Evolutionary conservation across 805 yeast genomes (phyloP).

Genomic region (Candida chauliodis): DNA sequence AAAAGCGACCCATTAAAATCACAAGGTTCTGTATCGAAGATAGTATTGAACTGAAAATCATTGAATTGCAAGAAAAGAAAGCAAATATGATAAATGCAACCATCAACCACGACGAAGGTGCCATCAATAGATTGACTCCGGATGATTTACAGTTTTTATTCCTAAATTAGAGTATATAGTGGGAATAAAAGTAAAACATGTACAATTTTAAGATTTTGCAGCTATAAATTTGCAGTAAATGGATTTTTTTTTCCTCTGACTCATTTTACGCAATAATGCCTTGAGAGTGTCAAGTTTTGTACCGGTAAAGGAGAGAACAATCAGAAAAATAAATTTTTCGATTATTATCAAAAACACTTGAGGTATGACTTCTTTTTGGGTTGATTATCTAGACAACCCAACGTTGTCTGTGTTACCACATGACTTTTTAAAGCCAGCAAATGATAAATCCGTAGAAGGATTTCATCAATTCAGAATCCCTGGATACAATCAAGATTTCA

Average conservation of each 20-base stretch:
- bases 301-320: background rate
- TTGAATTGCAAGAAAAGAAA: conserved; percentile 94
- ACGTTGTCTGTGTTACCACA: conserved; percentile 86
- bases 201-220: background rate
- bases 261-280: conserved; percentile 1
- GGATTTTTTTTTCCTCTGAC: conserved; percentile 1
- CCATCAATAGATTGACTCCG: conserved; percentile 83
- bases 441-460: conserved; percentile 65
- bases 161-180: conserved; percentile 50
- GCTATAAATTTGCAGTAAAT: background rate
- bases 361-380: conserved; percentile 45
- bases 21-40: conserved; percentile 94
- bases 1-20: conserved; percentile 87
- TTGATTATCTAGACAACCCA: conserved; percentile 63
- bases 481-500: conserved; percentile 29
- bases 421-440: conserved; percentile 77
- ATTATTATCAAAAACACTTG: background rate
- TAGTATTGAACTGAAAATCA: conserved; percentile 92
- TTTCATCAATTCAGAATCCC: conserved; percentile 24
- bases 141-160: conserved; percentile 94
- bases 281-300: background rate
- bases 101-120: conserved; percentile 86
- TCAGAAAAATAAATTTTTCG: no score
- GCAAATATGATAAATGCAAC: conserved; percentile 99
- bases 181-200: background rate